These are phyloP conservation scores for Monilinia laxa DNA, from an alignment of 2,329 filamentous ascomycete species.

Conservation along the genomic window DNA sequence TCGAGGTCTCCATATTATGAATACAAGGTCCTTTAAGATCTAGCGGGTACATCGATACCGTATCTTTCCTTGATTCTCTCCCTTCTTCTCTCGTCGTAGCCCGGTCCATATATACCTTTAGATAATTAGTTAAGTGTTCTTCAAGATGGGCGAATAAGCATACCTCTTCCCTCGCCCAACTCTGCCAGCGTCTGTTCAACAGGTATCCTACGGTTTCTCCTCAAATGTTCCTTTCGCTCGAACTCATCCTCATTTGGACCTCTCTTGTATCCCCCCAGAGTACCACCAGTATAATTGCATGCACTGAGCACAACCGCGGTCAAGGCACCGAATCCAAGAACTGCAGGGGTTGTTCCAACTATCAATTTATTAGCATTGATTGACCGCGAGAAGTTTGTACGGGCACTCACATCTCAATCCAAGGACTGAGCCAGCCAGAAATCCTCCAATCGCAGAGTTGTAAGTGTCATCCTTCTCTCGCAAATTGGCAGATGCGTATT, in stretches of 20 bases:
- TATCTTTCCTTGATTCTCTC: constrained; percentile 68
- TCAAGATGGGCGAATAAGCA: constrained; percentile 30
- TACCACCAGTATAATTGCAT: constrained; percentile 63
- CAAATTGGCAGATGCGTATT: constrained; percentile 65
- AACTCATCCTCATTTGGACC: constrained; percentile 60
- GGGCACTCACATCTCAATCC: constrained; percentile 57
- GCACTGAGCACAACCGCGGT: constrained; percentile 56
- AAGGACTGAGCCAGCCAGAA: constrained; percentile 60
- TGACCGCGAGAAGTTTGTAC: background rate
- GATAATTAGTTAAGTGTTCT: constrained; percentile 4
- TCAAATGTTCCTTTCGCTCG: constrained; percentile 59
- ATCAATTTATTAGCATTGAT: constrained; percentile 24
- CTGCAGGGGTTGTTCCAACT: constrained; percentile 62
- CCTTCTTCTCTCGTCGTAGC: constrained; percentile 66
- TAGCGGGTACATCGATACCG: constrained; percentile 59
- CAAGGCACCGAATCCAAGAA: constrained; percentile 62
- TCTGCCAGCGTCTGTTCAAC: constrained; percentile 65
- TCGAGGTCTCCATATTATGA: constrained; percentile 20
- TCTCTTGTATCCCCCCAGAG: constrained; percentile 51
- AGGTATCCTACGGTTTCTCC: constrained; percentile 61
- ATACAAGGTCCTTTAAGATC: constrained; percentile 31
- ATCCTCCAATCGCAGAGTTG: constrained; percentile 64
- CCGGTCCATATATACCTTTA: constrained; percentile 64
- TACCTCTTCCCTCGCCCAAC: constrained; percentile 71
- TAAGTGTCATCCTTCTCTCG: constrained; percentile 65